Evolutionary conservation across 371 early-diverging fungal species (phyloP), one percentile per base, ranked within the genome.

Genomic region (Mucor ambiguus): DNA sequence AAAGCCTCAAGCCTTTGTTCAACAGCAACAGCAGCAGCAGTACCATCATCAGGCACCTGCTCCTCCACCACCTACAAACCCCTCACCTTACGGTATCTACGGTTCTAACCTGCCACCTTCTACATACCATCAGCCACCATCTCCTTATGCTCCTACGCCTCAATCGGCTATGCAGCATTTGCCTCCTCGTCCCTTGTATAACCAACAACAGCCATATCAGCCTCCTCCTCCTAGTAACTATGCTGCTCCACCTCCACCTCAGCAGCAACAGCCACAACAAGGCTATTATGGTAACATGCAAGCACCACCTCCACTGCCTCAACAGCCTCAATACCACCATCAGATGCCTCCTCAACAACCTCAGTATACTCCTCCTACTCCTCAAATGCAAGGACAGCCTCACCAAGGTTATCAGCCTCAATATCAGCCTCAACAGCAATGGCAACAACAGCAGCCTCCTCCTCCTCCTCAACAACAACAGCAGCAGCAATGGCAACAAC

Each of bases 291-390:
- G 12, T 35, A 62, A 33, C 3, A 62, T 46, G 30, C 59, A 58
- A 44, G 58, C 49, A 33, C 72, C 56, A 22, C 72, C 63, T 61
- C 30, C 70, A 28, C 14, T 62, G 41, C 64, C 29, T 33, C 63
- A 58, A 37, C 70, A 58, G 22, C 66, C 46, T 33, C 79, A 67
- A 64, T 71, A 71, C 55, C 73, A 70, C 29, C 74, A 58, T 10
- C 79, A 60, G 57, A 68, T 67, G 48, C 71, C 68, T n/a, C 74
- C 75, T 54, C 77, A 72, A 43, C 76, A 69, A 28, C 76, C 76
- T 32, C 72, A 28, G 10, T 75, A 69, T 28, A 70, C 67, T 22
- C 67, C 55, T 46, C 63, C 59, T 22, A 72, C 63, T 32, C 67
- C 30, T 18, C 69, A 72, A 44, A 68, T 66, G n/a, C 68, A 66